A percentile compares a stretch with the other conserved stretches of the same genome.
phyloP scores from a whole-genome alignment of 2,329 filamentous ascomycete genomes.

The Atkinsonella hypoxylon region DNA sequence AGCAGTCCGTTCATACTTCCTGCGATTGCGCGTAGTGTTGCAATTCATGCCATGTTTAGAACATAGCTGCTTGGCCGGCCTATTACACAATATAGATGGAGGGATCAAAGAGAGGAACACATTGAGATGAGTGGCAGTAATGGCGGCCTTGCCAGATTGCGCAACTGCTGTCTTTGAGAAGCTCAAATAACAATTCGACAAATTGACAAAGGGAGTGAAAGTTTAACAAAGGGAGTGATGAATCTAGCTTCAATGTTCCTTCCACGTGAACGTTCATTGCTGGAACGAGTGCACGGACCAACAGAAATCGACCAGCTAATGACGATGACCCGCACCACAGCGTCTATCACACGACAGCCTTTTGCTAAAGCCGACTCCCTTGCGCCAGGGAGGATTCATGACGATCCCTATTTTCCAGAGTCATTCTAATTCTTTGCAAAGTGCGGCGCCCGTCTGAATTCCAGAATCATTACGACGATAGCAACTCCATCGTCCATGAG shows the following conservation, averaged over 20 bases:
- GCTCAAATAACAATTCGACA: no score
- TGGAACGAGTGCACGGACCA: slow-evolving; percentile 2
- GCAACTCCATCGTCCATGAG: slow-evolving; percentile 19
- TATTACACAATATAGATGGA: no score
- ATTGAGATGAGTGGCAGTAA: no score
- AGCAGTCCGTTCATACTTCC: no score
- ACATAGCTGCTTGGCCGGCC: no score
- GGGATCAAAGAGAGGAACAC: no score
- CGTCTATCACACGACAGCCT: neutral
- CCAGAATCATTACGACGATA: neutral
- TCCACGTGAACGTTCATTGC: neutral
- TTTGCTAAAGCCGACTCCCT: neutral
- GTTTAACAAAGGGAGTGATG: neutral
- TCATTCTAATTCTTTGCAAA: neutral
- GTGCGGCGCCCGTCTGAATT: neutral
- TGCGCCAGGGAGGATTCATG: neutral
- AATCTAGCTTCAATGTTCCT: neutral
- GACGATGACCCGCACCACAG: neutral
- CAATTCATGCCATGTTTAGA: no score
- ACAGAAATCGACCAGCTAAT: neutral
- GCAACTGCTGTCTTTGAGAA: no score
- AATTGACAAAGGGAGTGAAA: neutral
- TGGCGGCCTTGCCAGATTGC: no score
- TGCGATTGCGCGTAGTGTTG: no score
- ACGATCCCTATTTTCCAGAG: neutral